phyloP scores from a whole-genome alignment of 805 yeast species.

The Wickerhamiella kurtzmanii region DNA sequence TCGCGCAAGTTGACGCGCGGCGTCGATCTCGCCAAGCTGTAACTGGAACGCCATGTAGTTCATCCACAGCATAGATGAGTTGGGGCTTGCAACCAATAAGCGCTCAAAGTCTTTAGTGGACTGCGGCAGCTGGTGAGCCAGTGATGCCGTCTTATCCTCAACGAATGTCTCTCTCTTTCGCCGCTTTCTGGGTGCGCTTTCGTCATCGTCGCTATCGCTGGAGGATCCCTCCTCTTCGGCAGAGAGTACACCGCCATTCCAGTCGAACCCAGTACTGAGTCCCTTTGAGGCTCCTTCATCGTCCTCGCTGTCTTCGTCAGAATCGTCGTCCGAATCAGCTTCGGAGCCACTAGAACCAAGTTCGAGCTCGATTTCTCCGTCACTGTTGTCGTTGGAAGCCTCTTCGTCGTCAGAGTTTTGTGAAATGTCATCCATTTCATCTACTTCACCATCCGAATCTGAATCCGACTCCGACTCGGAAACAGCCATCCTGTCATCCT shows the following conservation, averaged over 20 bases:
- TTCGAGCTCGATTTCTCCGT: slow-evolving; percentile 13
- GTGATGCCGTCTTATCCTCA: slow-evolving; percentile 75
- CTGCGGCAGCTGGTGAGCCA: slow-evolving; percentile 78
- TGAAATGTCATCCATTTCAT: slow-evolving; percentile 17
- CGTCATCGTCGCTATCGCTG: slow-evolving; percentile 36
- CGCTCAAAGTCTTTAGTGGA: slow-evolving; percentile 88
- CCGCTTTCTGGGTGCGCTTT: slow-evolving; percentile 26
- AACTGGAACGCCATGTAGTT: slow-evolving; percentile 96
- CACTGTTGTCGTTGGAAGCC: slow-evolving; percentile 9
- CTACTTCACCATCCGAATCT: slow-evolving; percentile 12
- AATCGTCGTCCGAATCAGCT: slow-evolving; percentile 16
- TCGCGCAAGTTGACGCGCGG: slow-evolving; percentile 85
- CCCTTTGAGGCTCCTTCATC: slow-evolving; percentile 32
- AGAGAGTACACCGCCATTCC: slow-evolving; percentile 73
- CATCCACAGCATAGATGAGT: slow-evolving; percentile 92
- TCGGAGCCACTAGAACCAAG: slow-evolving; percentile 10
- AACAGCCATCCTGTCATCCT: slow-evolving; percentile 25
- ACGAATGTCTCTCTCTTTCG: slow-evolving; percentile 32
- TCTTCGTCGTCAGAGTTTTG: slow-evolving; percentile 19
- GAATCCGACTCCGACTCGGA: background rate
- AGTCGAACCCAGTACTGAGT: slow-evolving; percentile 77
- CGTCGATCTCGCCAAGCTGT: slow-evolving; percentile 84
- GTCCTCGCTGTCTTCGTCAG: slow-evolving; percentile 12
- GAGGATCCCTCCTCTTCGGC: slow-evolving; percentile 28
- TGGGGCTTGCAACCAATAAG: slow-evolving; percentile 78